A percentile compares a stretch with the other conserved stretches of the same genome.
These are phyloP conservation scores for Leishmania arabica DNA, from an alignment of 208 protist genomes.

Conservation along the genomic window DNA sequence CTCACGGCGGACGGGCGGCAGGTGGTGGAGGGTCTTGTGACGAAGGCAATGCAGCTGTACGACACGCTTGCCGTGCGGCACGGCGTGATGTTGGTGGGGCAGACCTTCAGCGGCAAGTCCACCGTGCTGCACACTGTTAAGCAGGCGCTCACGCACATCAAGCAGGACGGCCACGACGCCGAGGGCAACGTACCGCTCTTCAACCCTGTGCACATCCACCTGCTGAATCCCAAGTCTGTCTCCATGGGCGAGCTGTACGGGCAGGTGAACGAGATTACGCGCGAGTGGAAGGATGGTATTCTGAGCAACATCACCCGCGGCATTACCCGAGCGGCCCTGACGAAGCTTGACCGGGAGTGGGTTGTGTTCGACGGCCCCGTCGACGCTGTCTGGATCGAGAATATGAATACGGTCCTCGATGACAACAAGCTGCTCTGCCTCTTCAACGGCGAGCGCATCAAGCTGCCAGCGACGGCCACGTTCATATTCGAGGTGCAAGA, in stretches of 20 bases:
- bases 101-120: conserved; percentile 95
- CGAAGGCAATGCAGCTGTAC: conserved; percentile 94
- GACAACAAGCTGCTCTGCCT: conserved; percentile 99
- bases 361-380: conserved; percentile 99
- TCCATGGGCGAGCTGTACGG: conserved; percentile 98
- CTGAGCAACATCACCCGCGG: conserved; percentile 93
- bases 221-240: conserved; percentile 96
- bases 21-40: conserved; percentile 83
- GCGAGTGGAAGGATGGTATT: conserved; percentile 97
- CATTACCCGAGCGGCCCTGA: conserved; percentile 77
- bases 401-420: conserved; percentile 99
- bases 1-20: conserved; percentile 78
- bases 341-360: conserved; percentile 91
- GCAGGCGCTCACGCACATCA: conserved; percentile 77
- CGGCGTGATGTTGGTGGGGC: conserved; percentile 96
- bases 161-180: conserved; percentile 71
- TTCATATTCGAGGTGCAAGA: conserved; percentile 99
- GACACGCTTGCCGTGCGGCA: conserved; percentile 93
- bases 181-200: conserved; percentile 73
- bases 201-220: conserved; percentile 80
- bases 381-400: conserved; percentile 99
- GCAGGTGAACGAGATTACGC: conserved; percentile 95
- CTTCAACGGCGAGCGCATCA: conserved; percentile 97
- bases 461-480: conserved; percentile 90
- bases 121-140: conserved; percentile 82